Evolutionary conservation across 2,329 filamentous ascomycete genomes (phyloP), one percentile per base, ranked within the genome.

Genomic region (Sclerotinia subarctica): DNA sequence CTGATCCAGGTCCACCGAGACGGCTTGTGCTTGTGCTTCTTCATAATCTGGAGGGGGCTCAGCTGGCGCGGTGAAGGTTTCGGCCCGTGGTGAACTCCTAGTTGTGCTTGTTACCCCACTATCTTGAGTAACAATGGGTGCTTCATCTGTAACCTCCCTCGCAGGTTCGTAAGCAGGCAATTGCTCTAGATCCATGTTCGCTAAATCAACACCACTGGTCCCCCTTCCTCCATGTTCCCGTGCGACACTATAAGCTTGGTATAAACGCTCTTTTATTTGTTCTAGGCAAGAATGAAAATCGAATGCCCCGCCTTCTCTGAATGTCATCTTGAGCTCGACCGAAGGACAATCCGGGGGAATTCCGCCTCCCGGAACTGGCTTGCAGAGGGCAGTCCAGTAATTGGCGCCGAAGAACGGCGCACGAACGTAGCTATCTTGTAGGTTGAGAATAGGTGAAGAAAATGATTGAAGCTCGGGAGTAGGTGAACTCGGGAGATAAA

Each of bases 341-440:
- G 89, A 87, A 24, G 89, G 85, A 70, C 92, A 85, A 29, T 90
- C 83, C 6, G 89, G 80, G 0, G 94, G 92, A 63, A 97, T 91
- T 62, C 92, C 92, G 49, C 95, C 95, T 47, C 91, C 91, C 0
- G 90, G 82, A 32, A 96, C 92, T 1, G 94, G 93, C 74, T 90
- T 90, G 69, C 96, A 88, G 56, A 90, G 81, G 32, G 91, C 90
- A 67, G 88, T 88, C 94, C 94, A 98, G 72, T 91, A 90, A 83
- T 96, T 97, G 5, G 93, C 90, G 26, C 94, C 94, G 78, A 97
- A 96, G 83, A 94, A 96, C 46, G 94, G 94, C 3, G 94, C 92
- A 44, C 90, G 88, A 70, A 96, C 91, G 76, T 91, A 92, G 8
- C 91, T 91, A 79, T 98, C 94, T 79, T 92, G 87, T 56, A 96